Evolutionary conservation across 2,329 filamentous ascomycete species (phyloP).

Genomic region (Xylaria multiplex): DNA sequence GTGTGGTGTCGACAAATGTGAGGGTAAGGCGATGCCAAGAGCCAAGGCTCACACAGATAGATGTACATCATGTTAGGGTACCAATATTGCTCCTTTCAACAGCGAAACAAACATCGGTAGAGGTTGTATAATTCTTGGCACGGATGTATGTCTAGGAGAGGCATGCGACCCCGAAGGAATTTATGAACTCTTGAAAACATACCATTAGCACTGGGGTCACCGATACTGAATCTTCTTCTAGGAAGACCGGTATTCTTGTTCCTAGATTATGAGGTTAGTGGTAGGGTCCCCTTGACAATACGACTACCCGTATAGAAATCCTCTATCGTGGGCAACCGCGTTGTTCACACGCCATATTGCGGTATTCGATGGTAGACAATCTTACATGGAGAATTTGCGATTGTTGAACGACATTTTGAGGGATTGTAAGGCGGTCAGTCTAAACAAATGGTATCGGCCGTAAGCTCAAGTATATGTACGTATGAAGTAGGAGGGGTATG

Average conservation of each 20-base stretch:
- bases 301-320: not conserved
- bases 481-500: conserved; percentile 13
- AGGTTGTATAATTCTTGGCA: conserved; percentile 40
- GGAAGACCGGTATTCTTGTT: conserved; percentile 72
- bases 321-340: not conserved
- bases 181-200: conserved; percentile 43
- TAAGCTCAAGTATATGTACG: conserved; percentile 6
- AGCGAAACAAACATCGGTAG: conserved; percentile 16
- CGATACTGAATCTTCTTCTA: conserved; percentile 68
- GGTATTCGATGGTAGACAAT: conserved; percentile 1
- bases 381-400: conserved; percentile 70
- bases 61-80: conserved; percentile 35
- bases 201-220: conserved; percentile 68
- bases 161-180: conserved; percentile 21
- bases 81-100: conserved; percentile 12
- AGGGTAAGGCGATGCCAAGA: conserved; percentile 41
- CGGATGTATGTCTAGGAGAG: conserved; percentile 37
- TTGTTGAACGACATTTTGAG: conserved; percentile 60
- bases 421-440: conserved; percentile 30
- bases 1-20: conserved; percentile 6
- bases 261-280: conserved; percentile 40
- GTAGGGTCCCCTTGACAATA: not conserved
- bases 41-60: conserved; percentile 43
- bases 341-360: conserved; percentile 3
- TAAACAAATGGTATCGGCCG: conserved; percentile 13